These are phyloP conservation scores for Triticum timopheevii DNA, from an alignment of 176 grass and related monocot genomes.

Conservation along the genomic window DNA sequence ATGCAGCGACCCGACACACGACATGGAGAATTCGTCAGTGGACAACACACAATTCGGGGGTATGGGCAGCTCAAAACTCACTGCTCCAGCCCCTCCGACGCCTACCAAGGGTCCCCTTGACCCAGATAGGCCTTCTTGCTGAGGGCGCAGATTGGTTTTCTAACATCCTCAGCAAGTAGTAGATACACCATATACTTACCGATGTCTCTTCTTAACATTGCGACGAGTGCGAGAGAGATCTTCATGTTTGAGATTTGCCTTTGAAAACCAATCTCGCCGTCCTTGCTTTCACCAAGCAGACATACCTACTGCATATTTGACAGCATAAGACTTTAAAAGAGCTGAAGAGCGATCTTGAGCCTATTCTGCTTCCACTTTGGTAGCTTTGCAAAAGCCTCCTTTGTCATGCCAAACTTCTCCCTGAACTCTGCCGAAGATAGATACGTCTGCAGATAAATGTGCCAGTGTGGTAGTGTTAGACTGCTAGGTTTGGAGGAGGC, in stretches of 20 bases:
- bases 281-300: constrained; percentile 23
- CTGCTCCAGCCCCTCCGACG: constrained; percentile 52
- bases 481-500: neutral
- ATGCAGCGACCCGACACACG: constrained; percentile 25
- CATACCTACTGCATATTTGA: neutral
- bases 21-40: constrained; percentile 33
- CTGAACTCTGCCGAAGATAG: constrained; percentile 75
- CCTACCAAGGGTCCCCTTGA: constrained; percentile 43
- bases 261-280: constrained; percentile 14
- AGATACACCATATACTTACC: constrained; percentile 11
- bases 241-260: constrained; percentile 7
- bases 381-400: constrained; percentile 89
- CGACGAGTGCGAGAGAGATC: constrained; percentile 13
- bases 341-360: constrained; percentile 87
- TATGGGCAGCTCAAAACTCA: constrained; percentile 91
- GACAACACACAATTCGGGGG: constrained; percentile 42
- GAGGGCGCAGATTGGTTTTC: no score
- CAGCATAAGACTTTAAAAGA: constrained; percentile 55
- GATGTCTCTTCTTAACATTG: constrained; percentile 1
- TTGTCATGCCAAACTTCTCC: constrained; percentile 87
- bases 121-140: constrained; percentile 32
- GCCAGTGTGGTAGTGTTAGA: constrained; percentile 12
- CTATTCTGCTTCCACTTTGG: constrained; percentile 98
- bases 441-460: constrained; percentile 50
- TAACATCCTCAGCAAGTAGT: no score